These are phyloP conservation scores for Choricystis sp. DNA, from an alignment of 139 green algal species.

Conservation along the genomic window DNA sequence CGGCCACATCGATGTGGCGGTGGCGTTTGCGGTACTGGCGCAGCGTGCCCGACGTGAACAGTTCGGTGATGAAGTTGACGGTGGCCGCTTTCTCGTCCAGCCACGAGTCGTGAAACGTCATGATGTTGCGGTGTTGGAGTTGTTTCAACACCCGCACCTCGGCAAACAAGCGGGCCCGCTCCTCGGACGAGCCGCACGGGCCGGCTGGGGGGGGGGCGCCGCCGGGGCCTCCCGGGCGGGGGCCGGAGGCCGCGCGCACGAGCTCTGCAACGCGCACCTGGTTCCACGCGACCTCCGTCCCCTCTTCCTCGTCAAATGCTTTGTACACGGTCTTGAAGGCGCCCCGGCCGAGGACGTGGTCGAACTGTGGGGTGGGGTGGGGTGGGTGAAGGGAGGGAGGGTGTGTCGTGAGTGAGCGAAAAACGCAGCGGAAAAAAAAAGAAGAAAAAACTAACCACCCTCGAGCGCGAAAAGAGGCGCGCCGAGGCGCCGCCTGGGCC, in stretches of 20 bases:
- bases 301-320: slow-evolving; percentile 85
- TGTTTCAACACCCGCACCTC: slow-evolving; percentile 95
- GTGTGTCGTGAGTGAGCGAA: background rate
- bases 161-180: slow-evolving; percentile 73
- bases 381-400: background rate
- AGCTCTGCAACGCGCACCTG: slow-evolving; percentile 65
- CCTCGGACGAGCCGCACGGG: slow-evolving; percentile 37
- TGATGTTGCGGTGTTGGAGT: slow-evolving; percentile 97
- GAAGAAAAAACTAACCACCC: background rate
- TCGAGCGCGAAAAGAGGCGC: background rate
- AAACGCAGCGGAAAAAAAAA: background rate
- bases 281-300: slow-evolving; percentile 97
- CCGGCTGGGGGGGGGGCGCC: too few species aligned
- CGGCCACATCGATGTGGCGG: slow-evolving; percentile 74
- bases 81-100: slow-evolving; percentile 68
- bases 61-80: slow-evolving; percentile 99
- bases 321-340: slow-evolving; percentile 98
- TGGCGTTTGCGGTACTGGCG: slow-evolving; percentile 94
- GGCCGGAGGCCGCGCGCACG: slow-evolving; percentile 19
- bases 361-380: slow-evolving; percentile 31
- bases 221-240: too few species aligned
- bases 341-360: slow-evolving; percentile 73
- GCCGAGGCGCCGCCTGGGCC: background rate
- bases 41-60: slow-evolving; percentile 94
- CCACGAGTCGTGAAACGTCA: slow-evolving; percentile 94